These are phyloP conservation scores for Trypanosoma avium DNA, from an alignment of 208 protist genomes.

Conservation along the genomic window DNA sequence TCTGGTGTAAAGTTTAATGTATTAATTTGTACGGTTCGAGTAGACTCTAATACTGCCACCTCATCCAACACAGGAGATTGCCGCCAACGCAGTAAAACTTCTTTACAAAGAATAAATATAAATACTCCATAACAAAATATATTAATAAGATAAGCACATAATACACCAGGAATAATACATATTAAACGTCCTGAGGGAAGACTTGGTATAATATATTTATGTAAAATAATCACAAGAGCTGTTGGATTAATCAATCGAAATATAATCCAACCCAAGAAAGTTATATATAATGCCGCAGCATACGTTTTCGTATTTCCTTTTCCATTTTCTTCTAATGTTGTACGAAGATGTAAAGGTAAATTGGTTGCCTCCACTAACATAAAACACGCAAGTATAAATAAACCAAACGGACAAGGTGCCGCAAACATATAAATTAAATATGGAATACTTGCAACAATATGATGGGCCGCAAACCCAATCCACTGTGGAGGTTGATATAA, in stretches of 20 bases:
- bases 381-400: slow-evolving; percentile 45
- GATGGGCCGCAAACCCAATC: slow-evolving; percentile 38
- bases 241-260: slow-evolving; percentile 45
- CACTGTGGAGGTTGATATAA: slow-evolving; percentile 37
- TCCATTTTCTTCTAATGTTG: slow-evolving; percentile 40
- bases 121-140: slow-evolving; percentile 49
- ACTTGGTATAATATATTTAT: slow-evolving; percentile 32
- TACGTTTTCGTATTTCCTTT: slow-evolving; percentile 20
- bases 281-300: slow-evolving; percentile 30
- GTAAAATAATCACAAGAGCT: slow-evolving; percentile 28
- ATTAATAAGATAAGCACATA: slow-evolving; percentile 46
- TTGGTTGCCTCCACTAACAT: slow-evolving; percentile 65
- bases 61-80: slow-evolving; percentile 1
- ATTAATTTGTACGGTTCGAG: background rate
- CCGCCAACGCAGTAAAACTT: slow-evolving; percentile 26
- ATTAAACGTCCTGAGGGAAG: slow-evolving; percentile 1
- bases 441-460: slow-evolving; percentile 40
- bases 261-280: slow-evolving; percentile 36
- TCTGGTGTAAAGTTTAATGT: background rate
- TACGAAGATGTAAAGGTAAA: slow-evolving; percentile 33
- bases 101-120: slow-evolving; percentile 31
- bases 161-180: slow-evolving; percentile 34
- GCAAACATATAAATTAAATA: slow-evolving; percentile 53
- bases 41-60: slow-evolving; percentile 7
- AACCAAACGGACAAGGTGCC: slow-evolving; percentile 29